phyloP scores from a whole-genome alignment of 805 yeast species.

The Brettanomyces anomalus region DNA sequence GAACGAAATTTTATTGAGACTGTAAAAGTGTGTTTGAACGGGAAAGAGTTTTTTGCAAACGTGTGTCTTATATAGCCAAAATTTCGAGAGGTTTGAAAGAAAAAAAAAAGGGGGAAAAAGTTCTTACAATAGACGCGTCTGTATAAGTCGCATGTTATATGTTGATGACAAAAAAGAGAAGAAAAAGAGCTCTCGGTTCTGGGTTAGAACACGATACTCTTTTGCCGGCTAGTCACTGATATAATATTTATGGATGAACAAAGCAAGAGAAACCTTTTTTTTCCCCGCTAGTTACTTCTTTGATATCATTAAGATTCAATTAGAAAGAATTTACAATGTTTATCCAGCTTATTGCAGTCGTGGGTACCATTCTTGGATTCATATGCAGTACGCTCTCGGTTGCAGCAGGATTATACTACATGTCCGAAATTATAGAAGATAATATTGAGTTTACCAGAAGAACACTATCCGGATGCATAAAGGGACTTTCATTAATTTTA shows the following conservation, averaged over 20 bases:
- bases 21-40: too few species aligned
- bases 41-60: too few species aligned
- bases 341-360: slow-evolving; percentile 46
- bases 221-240: not conserved
- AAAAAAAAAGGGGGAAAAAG: too few species aligned
- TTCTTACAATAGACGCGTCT: not conserved
- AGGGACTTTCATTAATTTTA: slow-evolving; percentile 45
- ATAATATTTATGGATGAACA: too few species aligned
- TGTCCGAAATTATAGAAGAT: slow-evolving; percentile 90
- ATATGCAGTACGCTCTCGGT: slow-evolving; percentile 45
- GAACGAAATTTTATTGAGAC: too few species aligned
- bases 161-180: not conserved
- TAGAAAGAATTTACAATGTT: too few species aligned
- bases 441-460: slow-evolving; percentile 79
- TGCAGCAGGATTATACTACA: slow-evolving; percentile 89
- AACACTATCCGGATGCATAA: slow-evolving; percentile 54
- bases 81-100: too few species aligned
- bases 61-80: too few species aligned
- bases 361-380: slow-evolving; percentile 57
- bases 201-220: not conserved
- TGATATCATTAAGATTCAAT: too few species aligned
- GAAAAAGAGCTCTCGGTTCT: not conserved
- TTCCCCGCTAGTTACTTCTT: too few species aligned
- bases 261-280: too few species aligned
- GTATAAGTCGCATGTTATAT: too few species aligned